Base-by-base conservation (phyloP, 345 rosid species). In the Citrus glauca region DNA sequence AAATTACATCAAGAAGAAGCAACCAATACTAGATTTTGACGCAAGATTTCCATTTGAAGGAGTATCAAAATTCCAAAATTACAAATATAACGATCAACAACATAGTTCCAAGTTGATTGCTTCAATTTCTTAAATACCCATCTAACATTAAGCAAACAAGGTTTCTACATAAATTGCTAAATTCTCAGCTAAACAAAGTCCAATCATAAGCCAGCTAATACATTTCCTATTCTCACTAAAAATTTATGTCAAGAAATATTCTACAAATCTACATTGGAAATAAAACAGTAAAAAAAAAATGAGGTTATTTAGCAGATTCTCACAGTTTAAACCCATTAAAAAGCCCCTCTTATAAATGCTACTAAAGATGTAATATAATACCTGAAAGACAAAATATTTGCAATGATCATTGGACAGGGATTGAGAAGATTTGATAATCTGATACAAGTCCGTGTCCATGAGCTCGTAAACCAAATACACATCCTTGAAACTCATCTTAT, bases 401-500 rank as follows among this genome's bases (percentile, higher is more conserved):
- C 90, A 92, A 85, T 93, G 98, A 70, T 95, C 93, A 81, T 85
- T 90, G 63, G 91, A 85, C 4, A 95, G 91, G 5, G 92, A 80
- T 77, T 93, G 94, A 22, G 93, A 68, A 33, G 97, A 92, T 81
- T 89, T 89, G 69, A 93, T 90, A 66, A 93, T 92, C 81, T 92
- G 97, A 87, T 91, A 94, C 81, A 95, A 85, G 87, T 92, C 98
- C 0, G 95, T 91, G 79, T 95, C 98, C 98, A 95, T 95, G 27
- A 95, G 90, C 84, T 95, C 98, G 64, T 88, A 93, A 53, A 93
- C 98, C 88, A 95, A 80, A 62, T 95, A 95, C 1, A 93, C 98
- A 83, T 95, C 98, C 81, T 81, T 90, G 48, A 93, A 95, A 74
- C 91, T 87, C 4, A 79, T 75, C 77, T 72, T 84, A 24, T 84